Evolutionary conservation across 164 flowering plant species (phyloP).

Genomic region (Amborella trichopoda): DNA sequence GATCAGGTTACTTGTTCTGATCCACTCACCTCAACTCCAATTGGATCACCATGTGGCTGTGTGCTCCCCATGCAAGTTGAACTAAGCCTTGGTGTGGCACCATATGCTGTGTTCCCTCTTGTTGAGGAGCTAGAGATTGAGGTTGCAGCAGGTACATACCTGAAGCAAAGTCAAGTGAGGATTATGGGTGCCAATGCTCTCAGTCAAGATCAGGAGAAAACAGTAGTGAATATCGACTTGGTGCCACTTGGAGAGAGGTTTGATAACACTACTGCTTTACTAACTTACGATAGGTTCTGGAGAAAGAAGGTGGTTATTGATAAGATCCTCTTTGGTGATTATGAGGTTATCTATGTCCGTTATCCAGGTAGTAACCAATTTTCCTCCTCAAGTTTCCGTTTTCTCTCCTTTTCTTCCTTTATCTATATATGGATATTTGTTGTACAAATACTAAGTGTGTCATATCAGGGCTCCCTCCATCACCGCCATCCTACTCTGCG

Average conservation of each 20-base stretch:
- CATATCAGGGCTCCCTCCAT: conserved; percentile 59
- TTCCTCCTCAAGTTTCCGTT: too few relatives aligned
- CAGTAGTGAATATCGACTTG: conserved; percentile 73
- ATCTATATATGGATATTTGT: too few relatives aligned
- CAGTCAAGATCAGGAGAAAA: conserved; percentile 56
- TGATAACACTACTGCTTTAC: conserved; percentile 81
- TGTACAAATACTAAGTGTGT: too few relatives aligned
- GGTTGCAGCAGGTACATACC: conserved; percentile 76
- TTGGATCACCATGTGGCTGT: conserved; percentile 93
- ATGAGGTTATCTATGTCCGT: conserved; percentile 45
- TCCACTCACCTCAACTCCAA: conserved; percentile 68
- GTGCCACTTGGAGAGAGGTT: conserved; percentile 92
- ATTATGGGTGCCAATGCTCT: conserved; percentile 89
- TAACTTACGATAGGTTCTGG: conserved; percentile 70
- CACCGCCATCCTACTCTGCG: conserved; percentile 27
- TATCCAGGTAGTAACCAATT: conserved; percentile 98
- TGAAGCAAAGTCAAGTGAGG: conserved; percentile 83
- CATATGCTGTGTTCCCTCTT: conserved; percentile 60
- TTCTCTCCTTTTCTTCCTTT: too few relatives aligned
- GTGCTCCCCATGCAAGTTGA: conserved; percentile 87
- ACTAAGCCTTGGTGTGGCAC: conserved; percentile 63
- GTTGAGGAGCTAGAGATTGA: conserved; percentile 76
- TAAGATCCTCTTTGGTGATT: conserved; percentile 66
- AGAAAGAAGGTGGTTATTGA: conserved; percentile 67
- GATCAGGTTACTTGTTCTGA: conserved; percentile 58